These are phyloP conservation scores for Groenewaldozyma salmanticensis DNA, from an alignment of 805 yeast genomes.

Conservation along the genomic window DNA sequence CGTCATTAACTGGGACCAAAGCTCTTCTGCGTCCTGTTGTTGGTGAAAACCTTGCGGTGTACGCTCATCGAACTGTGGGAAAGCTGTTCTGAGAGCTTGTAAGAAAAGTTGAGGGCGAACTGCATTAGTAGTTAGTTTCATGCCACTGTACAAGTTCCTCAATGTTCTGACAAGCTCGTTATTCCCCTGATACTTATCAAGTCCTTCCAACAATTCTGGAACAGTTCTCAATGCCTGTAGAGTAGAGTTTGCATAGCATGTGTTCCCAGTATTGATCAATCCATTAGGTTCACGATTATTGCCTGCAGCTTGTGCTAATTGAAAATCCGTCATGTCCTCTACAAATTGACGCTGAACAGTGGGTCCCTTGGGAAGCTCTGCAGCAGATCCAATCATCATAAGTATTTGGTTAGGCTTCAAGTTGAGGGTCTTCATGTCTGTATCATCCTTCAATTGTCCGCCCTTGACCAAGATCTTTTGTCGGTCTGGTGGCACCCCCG, in stretches of 20 bases:
- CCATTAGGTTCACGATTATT: slow-evolving; percentile 44
- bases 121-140: slow-evolving; percentile 29
- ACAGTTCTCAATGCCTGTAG: slow-evolving; percentile 45
- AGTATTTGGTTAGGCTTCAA: slow-evolving; percentile 58
- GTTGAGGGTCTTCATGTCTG: slow-evolving; percentile 39
- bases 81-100: slow-evolving; percentile 41
- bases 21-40: slow-evolving; percentile 98
- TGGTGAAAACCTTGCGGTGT: slow-evolving; percentile 56
- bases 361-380: slow-evolving; percentile 40
- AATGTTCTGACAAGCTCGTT: slow-evolving; percentile 25
- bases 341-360: slow-evolving; percentile 46
- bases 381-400: slow-evolving; percentile 92
- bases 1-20: slow-evolving; percentile 67
- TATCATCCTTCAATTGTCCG: slow-evolving; percentile 74
- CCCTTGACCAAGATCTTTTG: slow-evolving; percentile 87
- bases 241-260: slow-evolving; percentile 68
- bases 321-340: slow-evolving; percentile 54
- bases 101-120: slow-evolving; percentile 64
- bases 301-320: slow-evolving; percentile 28
- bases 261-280: slow-evolving; percentile 60
- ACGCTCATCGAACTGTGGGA: slow-evolving; percentile 86
- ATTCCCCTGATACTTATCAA: slow-evolving; percentile 28
- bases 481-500: slow-evolving; percentile 78
- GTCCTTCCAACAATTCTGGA: slow-evolving; percentile 39
- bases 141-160: slow-evolving; percentile 23